Evolutionary conservation across 306 rosid genomes (phyloP).

Genomic region (Luffa acutangula): DNA sequence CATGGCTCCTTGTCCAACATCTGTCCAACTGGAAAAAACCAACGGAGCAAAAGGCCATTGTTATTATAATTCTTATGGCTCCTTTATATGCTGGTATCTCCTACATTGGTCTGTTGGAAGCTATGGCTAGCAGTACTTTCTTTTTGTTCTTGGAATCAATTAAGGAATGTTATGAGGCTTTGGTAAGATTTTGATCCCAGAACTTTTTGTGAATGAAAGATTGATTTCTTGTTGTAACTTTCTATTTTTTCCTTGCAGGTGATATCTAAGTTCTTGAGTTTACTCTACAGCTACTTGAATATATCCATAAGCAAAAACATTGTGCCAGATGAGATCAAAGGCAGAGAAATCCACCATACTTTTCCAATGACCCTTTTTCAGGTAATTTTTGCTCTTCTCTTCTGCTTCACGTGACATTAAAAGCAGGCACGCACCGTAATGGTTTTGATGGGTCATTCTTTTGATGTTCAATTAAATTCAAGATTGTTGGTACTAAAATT

Average conservation of each 20-base stretch:
- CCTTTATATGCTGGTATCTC: constrained; percentile 23
- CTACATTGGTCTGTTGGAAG: constrained; percentile 20
- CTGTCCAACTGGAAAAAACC: constrained; percentile 20
- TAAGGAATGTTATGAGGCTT: constrained; percentile 28
- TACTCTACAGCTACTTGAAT: constrained; percentile 27
- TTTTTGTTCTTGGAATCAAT: constrained; percentile 26
- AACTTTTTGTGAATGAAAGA: neutral
- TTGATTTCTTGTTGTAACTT: neutral
- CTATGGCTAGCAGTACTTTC: constrained; percentile 21
- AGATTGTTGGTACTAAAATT: neutral
- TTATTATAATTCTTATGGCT: constrained; percentile 22
- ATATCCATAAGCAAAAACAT: constrained; percentile 22
- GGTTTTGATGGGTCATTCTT: neutral
- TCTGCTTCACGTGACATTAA: neutral
- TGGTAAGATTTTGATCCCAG: constrained; percentile 12
- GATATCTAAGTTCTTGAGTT: constrained; percentile 22
- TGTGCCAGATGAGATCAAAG: constrained; percentile 24
- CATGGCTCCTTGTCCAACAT: constrained; percentile 24
- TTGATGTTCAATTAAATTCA: neutral
- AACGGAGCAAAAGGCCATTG: constrained; percentile 21
- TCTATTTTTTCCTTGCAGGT: constrained; percentile 14
- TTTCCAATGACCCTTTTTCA: constrained; percentile 24
- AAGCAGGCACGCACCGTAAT: neutral
- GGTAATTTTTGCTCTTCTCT: neutral
- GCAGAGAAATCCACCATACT: constrained; percentile 26